A percentile compares a stretch with the other conserved stretches of the same genome.
Evolutionary conservation across 2,329 filamentous ascomycete species (phyloP).

Genomic region (Diaporthe destruens): DNA sequence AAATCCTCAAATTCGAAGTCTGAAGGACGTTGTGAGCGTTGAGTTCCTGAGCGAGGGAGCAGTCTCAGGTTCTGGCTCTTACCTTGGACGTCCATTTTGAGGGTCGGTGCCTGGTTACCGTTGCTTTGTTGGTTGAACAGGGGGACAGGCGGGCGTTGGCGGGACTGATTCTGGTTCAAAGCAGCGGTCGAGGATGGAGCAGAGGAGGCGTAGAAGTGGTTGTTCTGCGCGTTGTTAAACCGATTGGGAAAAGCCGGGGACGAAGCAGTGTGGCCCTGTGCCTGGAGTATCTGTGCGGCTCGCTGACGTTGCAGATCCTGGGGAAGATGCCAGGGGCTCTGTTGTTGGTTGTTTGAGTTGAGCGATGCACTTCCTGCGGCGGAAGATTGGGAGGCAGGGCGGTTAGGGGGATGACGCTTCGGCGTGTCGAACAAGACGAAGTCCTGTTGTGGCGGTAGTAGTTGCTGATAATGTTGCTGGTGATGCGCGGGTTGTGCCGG

Average conservation of each 20-base stretch:
- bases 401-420: constrained; percentile 59
- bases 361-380: constrained; percentile 59
- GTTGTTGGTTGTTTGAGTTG: constrained; percentile 54
- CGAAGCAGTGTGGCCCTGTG: constrained; percentile 66
- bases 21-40: constrained; percentile 55
- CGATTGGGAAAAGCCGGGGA: constrained; percentile 68
- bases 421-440: constrained; percentile 81
- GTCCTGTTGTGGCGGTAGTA: constrained; percentile 74
- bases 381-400: constrained; percentile 55
- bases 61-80: constrained; percentile 46
- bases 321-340: constrained; percentile 50
- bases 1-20: constrained; percentile 72
- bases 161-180: constrained; percentile 57
- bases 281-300: constrained; percentile 70
- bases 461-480: constrained; percentile 59
- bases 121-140: constrained; percentile 75
- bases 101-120: constrained; percentile 59
- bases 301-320: constrained; percentile 65
- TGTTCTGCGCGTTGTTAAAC: constrained; percentile 64
- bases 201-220: constrained; percentile 77
- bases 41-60: constrained; percentile 42
- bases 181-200: constrained; percentile 71
- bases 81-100: constrained; percentile 71
- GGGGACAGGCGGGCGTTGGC: constrained; percentile 75
- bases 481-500: constrained; percentile 71